These are phyloP conservation scores for Geotrichum phurueaensis DNA, from an alignment of 1,139 yeast genomes.

Conservation along the genomic window DNA sequence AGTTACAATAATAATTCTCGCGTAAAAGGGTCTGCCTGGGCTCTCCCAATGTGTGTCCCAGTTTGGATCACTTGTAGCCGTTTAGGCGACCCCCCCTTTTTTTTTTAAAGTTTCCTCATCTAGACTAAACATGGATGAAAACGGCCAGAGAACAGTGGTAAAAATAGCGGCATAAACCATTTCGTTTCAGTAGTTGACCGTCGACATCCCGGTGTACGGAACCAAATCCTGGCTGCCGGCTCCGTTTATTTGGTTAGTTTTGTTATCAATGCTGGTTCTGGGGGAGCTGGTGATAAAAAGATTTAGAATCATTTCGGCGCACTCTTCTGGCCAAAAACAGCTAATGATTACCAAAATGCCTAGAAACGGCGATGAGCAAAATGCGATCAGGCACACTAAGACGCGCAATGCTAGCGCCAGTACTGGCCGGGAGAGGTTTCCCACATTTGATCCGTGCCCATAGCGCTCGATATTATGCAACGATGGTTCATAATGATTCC, in stretches of 20 bases:
- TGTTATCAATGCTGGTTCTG: neutral
- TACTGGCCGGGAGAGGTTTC: neutral
- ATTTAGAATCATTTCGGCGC: neutral
- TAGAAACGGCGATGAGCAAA: neutral
- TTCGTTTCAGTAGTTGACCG: neutral
- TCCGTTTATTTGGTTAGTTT: neutral
- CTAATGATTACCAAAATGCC: slow-evolving; percentile 1
- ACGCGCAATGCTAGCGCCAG: neutral
- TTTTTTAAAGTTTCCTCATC: neutral
- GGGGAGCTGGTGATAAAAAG: neutral
- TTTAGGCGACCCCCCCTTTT: neutral
- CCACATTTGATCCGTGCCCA: neutral
- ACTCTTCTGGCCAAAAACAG: neutral
- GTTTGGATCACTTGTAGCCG: neutral
- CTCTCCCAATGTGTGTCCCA: neutral
- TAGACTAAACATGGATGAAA: neutral
- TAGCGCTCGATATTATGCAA: neutral
- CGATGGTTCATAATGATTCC: neutral
- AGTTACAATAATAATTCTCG: neutral
- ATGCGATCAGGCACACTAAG: slow-evolving; percentile 1
- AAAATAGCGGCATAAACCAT: neutral
- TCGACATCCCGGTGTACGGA: neutral
- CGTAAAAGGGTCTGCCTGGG: neutral
- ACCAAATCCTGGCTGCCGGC: neutral
- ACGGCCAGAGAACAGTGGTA: neutral